A percentile compares a stretch with the other conserved stretches of the same genome.
phyloP scores from a whole-genome alignment of 2,329 filamentous ascomycete species.

The Orbilia quercus region DNA sequence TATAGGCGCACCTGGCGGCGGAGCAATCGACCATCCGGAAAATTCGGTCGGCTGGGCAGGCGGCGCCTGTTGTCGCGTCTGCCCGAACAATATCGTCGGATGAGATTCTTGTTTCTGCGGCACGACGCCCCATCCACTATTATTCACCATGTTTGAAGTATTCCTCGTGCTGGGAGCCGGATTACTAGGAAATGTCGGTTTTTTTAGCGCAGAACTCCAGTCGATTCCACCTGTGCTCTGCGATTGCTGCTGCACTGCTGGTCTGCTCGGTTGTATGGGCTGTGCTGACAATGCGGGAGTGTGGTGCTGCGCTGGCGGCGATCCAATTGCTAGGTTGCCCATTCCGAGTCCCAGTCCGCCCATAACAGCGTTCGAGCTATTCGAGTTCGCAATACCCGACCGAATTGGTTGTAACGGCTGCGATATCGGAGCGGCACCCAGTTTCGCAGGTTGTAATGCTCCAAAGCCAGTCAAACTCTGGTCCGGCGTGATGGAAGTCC shows the following conservation, averaged over 20 bases:
- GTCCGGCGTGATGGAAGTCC: slow-evolving; percentile 48
- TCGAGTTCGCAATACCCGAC: slow-evolving; percentile 42
- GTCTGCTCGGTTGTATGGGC: slow-evolving; percentile 31
- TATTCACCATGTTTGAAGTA: slow-evolving; percentile 9
- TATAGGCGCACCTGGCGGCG: slow-evolving; percentile 57
- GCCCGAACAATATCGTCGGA: slow-evolving; percentile 57
- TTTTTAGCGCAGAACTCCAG: slow-evolving; percentile 57
- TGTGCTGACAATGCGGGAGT: slow-evolving; percentile 41
- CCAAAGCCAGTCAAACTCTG: slow-evolving; percentile 39
- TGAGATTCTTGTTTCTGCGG: slow-evolving; percentile 55
- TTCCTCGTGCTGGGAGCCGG: not conserved
- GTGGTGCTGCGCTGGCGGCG: slow-evolving; percentile 21
- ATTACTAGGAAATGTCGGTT: slow-evolving; percentile 30
- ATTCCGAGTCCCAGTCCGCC: slow-evolving; percentile 54
- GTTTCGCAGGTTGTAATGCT: slow-evolving; percentile 35
- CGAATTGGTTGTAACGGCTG: slow-evolving; percentile 56
- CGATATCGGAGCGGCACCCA: slow-evolving; percentile 9
- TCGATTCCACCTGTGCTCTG: slow-evolving; percentile 52
- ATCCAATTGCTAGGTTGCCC: slow-evolving; percentile 44
- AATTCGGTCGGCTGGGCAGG: slow-evolving; percentile 56
- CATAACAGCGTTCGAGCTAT: slow-evolving; percentile 39
- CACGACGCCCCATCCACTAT: slow-evolving; percentile 37
- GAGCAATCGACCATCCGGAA: slow-evolving; percentile 63
- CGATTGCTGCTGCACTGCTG: slow-evolving; percentile 25
- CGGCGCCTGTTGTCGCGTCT: slow-evolving; percentile 56